phyloP scores from a whole-genome alignment of 306 rosid genomes.

The Cucurbita pepo region DNA sequence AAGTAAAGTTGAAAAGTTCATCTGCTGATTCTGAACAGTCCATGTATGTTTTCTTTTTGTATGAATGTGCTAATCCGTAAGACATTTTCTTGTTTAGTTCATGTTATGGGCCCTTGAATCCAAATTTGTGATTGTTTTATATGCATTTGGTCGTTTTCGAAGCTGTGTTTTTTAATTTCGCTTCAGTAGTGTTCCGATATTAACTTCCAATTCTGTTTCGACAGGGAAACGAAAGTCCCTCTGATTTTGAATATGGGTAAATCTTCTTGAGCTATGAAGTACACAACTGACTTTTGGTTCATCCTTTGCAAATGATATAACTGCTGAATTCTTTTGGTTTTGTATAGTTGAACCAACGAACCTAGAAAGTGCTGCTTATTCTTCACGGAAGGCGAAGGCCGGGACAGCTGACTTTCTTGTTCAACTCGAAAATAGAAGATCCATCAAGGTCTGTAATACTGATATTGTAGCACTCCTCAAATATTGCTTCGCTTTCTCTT shows the following conservation, averaged over 20 bases:
- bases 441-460: constrained; percentile 45
- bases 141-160: not conserved
- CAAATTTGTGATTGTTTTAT: not conserved
- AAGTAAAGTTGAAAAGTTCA: constrained; percentile 33
- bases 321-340: not conserved
- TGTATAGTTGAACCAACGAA: constrained; percentile 20
- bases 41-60: constrained; percentile 22
- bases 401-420: constrained; percentile 70
- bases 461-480: not conserved
- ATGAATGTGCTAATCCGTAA: not conserved
- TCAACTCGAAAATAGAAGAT: constrained; percentile 58
- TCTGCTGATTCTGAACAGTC: constrained; percentile 16
- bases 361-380: constrained; percentile 22
- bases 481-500: not conserved
- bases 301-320: not conserved
- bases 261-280: not conserved
- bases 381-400: constrained; percentile 27
- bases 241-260: not conserved
- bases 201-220: not conserved
- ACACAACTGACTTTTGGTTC: not conserved
- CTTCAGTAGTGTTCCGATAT: not conserved
- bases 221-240: not conserved
- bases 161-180: not conserved
- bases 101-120: not conserved
- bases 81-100: not conserved